Evolutionary conservation across 1,284 basidiomycete species (phyloP).

Genomic region (Boletus mariae): DNA sequence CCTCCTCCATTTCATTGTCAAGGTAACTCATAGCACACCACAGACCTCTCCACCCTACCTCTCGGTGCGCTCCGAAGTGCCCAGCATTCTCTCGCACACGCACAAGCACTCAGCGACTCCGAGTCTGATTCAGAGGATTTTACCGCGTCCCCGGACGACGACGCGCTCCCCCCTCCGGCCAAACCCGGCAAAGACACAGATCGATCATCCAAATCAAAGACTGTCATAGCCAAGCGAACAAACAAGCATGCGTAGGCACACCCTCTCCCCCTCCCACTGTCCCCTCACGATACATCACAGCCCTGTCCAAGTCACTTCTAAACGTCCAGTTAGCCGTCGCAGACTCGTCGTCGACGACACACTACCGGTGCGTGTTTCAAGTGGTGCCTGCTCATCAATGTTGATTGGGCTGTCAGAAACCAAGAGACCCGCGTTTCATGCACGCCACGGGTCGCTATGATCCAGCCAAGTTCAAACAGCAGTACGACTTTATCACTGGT

Average conservation of each 20-base stretch:
- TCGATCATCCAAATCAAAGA: slow-evolving; percentile 40
- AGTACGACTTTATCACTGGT: slow-evolving; percentile 78
- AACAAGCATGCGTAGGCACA: slow-evolving; percentile 87
- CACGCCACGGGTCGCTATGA: slow-evolving; percentile 73
- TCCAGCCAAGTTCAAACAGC: slow-evolving; percentile 62
- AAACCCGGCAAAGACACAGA: slow-evolving; percentile 28
- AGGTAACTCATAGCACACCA: neutral
- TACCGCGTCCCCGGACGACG: slow-evolving; percentile 24
- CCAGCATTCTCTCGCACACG: slow-evolving; percentile 48
- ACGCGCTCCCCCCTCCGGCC: slow-evolving; percentile 9
- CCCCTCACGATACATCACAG: slow-evolving; percentile 38
- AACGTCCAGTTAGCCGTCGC: slow-evolving; percentile 78
- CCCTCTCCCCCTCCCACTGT: neutral
- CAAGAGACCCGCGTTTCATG: slow-evolving; percentile 89
- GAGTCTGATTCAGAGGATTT: slow-evolving; percentile 32
- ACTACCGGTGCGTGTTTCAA: slow-evolving; percentile 50
- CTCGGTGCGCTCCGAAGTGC: slow-evolving; percentile 68
- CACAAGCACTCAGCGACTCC: slow-evolving; percentile 35
- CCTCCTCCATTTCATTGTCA: slow-evolving; percentile 1
- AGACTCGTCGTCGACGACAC: slow-evolving; percentile 74
- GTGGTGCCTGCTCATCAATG: neutral
- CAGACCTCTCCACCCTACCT: slow-evolving; percentile 57
- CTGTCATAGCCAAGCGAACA: slow-evolving; percentile 57
- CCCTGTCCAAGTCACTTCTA: slow-evolving; percentile 82
- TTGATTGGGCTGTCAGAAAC: slow-evolving; percentile 44